Evolutionary conservation across 257 asterid species (phyloP).

Genomic region (Solanum ossicruentum): DNA sequence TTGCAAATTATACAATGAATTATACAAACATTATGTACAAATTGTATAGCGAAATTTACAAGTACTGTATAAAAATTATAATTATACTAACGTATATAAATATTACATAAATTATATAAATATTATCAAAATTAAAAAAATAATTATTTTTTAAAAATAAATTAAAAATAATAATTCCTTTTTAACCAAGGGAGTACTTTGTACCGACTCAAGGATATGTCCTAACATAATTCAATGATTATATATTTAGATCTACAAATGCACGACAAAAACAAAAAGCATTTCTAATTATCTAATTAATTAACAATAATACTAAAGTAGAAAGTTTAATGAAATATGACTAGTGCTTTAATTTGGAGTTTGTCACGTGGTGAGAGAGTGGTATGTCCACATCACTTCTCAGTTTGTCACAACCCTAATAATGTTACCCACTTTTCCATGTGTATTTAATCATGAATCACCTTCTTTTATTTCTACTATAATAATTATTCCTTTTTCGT

Average conservation of each 20-base stretch:
- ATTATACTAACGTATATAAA: too few relatives aligned
- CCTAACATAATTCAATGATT: too few relatives aligned
- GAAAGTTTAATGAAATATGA: background rate
- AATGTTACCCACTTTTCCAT: background rate
- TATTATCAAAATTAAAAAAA: too few relatives aligned
- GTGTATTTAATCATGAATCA: background rate
- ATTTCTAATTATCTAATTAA: background rate
- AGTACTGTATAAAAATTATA: too few relatives aligned
- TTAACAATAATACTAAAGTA: background rate
- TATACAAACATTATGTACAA: too few relatives aligned
- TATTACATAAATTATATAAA: too few relatives aligned
- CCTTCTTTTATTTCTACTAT: background rate
- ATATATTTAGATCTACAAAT: background rate
- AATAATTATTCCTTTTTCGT: background rate
- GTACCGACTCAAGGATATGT: too few relatives aligned
- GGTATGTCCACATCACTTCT: slow-evolving; percentile 1
- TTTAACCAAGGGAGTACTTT: too few relatives aligned
- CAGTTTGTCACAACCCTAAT: background rate
- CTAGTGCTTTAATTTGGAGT: background rate
- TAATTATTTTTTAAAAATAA: too few relatives aligned
- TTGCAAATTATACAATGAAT: too few relatives aligned
- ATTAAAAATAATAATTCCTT: too few relatives aligned
- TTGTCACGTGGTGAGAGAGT: slow-evolving; percentile 5
- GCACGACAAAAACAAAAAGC: background rate
- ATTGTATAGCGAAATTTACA: too few relatives aligned